A percentile compares a stretch with the other conserved stretches of the same genome.
Evolutionary conservation across 2,329 filamentous ascomycete genomes (phyloP).

Genomic region (Fusarium sulawesiense): DNA sequence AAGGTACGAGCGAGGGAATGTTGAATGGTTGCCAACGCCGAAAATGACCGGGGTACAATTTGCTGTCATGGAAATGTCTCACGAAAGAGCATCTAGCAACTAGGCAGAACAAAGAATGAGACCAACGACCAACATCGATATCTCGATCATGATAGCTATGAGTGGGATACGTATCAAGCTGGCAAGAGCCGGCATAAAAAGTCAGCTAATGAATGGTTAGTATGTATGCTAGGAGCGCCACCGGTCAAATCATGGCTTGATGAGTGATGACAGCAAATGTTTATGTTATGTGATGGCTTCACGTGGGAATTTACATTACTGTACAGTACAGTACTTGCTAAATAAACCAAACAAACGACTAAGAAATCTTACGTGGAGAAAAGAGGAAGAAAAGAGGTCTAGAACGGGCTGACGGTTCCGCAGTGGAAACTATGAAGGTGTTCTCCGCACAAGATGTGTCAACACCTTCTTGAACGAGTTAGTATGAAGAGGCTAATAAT

Average conservation of each 20-base stretch:
- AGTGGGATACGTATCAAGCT: slow-evolving; percentile 1
- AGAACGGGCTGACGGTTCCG: slow-evolving; percentile 33
- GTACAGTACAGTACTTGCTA: not conserved
- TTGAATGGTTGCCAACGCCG: slow-evolving; percentile 53
- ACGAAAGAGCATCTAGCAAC: slow-evolving; percentile 10
- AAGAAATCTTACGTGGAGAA: slow-evolving; percentile 14
- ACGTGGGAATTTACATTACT: slow-evolving; percentile 5
- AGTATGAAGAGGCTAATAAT: slow-evolving; percentile 35
- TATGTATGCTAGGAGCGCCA: slow-evolving; percentile 31
- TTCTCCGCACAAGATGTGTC: slow-evolving; percentile 35
- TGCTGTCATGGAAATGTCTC: slow-evolving; percentile 43
- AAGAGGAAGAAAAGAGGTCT: slow-evolving; percentile 17
- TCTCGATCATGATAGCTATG: slow-evolving; percentile 14
- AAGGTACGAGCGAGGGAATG: slow-evolving; percentile 60
- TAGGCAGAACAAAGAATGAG: slow-evolving; percentile 9
- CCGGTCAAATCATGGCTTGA: slow-evolving; percentile 14
- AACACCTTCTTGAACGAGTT: slow-evolving; percentile 32
- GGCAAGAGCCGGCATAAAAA: slow-evolving; percentile 30
- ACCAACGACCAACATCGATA: slow-evolving; percentile 17
- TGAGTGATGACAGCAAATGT: slow-evolving; percentile 4
- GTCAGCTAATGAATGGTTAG: slow-evolving; percentile 17
- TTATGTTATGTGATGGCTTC: slow-evolving; percentile 27
- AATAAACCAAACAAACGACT: not conserved
- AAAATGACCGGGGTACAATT: slow-evolving; percentile 58
- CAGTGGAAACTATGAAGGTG: slow-evolving; percentile 27